Percentiles rank a stretch among this genome's conserved stretches.
Conservation (phyloP, 23 red algal species). For the Gracilaria caudata region DNA sequence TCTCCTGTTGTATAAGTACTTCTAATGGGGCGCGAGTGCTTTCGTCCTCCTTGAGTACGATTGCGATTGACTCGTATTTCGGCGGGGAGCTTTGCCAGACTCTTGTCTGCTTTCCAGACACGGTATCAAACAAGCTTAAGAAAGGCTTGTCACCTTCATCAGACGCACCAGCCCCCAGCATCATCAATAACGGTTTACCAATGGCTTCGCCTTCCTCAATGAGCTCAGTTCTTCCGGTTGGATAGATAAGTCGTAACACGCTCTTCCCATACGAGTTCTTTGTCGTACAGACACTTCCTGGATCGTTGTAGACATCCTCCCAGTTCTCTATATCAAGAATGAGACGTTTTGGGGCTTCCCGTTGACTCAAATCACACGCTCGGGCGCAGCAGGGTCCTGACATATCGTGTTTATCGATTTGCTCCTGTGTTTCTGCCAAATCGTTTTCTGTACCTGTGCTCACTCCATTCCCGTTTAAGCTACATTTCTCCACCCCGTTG, state of each 20-base stretch:
- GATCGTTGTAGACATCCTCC: conserved; percentile 91
- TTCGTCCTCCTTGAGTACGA: conserved; percentile 66
- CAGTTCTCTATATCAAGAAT: conserved; percentile 85
- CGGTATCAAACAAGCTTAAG: conserved; percentile 75
- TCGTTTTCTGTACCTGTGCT: background rate
- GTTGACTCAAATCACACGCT: conserved; percentile 51
- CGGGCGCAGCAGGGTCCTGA: conserved; percentile 44
- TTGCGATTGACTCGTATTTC: conserved; percentile 66
- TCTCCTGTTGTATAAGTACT: conserved; percentile 77
- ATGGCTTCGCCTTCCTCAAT: conserved; percentile 27
- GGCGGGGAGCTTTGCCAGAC: conserved; percentile 94
- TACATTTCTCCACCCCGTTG: too few species aligned
- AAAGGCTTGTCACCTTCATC: conserved; percentile 85
- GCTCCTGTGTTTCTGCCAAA: background rate
- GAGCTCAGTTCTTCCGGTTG: conserved; percentile 16
- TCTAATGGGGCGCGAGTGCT: conserved; percentile 48
- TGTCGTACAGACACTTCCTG: conserved; percentile 69
- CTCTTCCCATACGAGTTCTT: conserved; percentile 71
- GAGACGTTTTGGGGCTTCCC: conserved; percentile 51
- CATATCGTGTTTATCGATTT: conserved; percentile 8
- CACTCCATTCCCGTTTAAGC: background rate
- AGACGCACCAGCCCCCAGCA: conserved; percentile 80
- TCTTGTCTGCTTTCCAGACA: conserved; percentile 39
- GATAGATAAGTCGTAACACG: conserved; percentile 77
- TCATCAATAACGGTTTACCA: conserved; percentile 71